Evolutionary conservation across 164 flowering plant species (phyloP).

Genomic region (Magnolia changhungtana): DNA sequence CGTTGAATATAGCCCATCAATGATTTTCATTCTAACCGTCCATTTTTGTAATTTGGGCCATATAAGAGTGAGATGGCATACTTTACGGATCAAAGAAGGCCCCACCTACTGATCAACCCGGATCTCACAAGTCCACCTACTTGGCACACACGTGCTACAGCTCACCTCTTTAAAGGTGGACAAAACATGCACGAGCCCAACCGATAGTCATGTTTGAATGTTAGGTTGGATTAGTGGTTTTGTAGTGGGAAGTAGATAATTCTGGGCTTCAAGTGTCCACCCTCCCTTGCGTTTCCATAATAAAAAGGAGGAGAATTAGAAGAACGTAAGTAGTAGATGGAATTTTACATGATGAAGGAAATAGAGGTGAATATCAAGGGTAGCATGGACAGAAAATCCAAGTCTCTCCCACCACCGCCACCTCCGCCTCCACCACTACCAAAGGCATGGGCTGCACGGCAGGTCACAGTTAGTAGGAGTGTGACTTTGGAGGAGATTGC

Average conservation of each 20-base stretch:
- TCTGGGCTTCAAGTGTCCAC: not conserved
- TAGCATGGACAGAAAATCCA: constrained; percentile 1
- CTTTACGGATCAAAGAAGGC: too few species aligned
- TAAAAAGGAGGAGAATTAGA: not conserved
- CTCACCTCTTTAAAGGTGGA: not conserved
- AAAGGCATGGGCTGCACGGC: constrained; percentile 4
- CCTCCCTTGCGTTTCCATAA: not conserved
- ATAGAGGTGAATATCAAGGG: constrained; percentile 12
- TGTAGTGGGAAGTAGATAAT: not conserved
- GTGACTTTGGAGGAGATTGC: constrained; percentile 71
- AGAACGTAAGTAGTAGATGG: not conserved
- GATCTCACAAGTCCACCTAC: too few species aligned
- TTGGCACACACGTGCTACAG: too few species aligned
- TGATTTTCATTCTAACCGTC: too few species aligned
- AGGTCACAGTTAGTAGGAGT: constrained; percentile 23
- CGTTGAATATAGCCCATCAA: too few species aligned
- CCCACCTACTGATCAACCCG: too few species aligned
- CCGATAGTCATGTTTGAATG: constrained; percentile 25
- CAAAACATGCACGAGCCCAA: not conserved
- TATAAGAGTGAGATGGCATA: too few species aligned
- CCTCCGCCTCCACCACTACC: constrained; percentile 34
- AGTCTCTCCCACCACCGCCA: constrained; percentile 17
- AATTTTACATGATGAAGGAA: constrained; percentile 12
- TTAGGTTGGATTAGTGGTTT: constrained; percentile 47
- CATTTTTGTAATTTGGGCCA: too few species aligned